Base-by-base conservation (phyloP, 176 grass and related monocot species). In the Miscanthus lutarioriparius region DNA sequence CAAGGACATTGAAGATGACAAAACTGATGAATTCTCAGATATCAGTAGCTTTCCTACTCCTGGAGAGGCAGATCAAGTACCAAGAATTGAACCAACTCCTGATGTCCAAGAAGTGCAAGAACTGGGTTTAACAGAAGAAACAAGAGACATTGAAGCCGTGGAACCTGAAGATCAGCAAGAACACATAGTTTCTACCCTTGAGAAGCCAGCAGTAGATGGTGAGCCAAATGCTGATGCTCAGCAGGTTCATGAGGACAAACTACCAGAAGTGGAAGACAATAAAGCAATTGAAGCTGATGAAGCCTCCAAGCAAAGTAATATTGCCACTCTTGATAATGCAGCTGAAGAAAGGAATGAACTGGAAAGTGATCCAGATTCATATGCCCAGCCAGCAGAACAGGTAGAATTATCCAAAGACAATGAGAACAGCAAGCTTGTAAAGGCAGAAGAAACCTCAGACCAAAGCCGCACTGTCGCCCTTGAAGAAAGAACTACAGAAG, bases 201-300 rank as follows among this genome's bases (percentile, higher is more conserved):
- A 80, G 76, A 64, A 84, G 37, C 16, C 68, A 33, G 39, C 64
- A 66, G 30, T 43, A 87, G 72, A 77, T 20, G 47, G 51, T 37
- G 82, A 63, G 17, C 48, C 48, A 47, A 48, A 32, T 76, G 77
- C 68, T 85, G 70, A 75, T 89, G 64, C 62, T 62, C 63, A 89
- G 10, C 49, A 77, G 43, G 22, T 80, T 70, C 47, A 85, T n/a
- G 48, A 88, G 25, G 53, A 68, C 1, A 74, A 69, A 75, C n/a
- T 51, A 75, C 47, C 25, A 84, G 70, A 68, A 80, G 36, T 75
- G 14, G 63, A 80, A 89, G 81, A 75, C 22, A 80, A 47, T 75
- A 82, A 80, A 89, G 61, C 70, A 62, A 84, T 45, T 15, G 76
- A 75, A 80, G 72, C 47, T 68, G 75, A 67, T 74, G n/a, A 70